Evolutionary conservation across 2,329 filamentous ascomycete genomes (phyloP).

Genomic region (Cladophialophora immunda): DNA sequence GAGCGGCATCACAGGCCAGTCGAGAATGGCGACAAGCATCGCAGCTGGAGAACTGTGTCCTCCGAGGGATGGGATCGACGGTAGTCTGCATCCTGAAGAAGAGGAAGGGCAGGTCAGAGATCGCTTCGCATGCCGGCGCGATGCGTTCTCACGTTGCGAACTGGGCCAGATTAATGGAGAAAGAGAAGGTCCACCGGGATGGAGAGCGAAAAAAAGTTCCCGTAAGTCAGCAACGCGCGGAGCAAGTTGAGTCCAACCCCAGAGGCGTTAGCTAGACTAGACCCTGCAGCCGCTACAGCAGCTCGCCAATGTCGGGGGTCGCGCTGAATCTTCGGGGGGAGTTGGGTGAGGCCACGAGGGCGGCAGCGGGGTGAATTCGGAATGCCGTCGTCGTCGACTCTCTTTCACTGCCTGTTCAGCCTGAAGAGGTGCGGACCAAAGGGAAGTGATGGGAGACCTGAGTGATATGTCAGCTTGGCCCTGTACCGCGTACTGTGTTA

Average conservation of each 20-base stretch:
- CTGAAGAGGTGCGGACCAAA: background rate
- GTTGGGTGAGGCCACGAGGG: background rate
- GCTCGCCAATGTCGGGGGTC: background rate
- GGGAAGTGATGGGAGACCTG: background rate
- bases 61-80: slow-evolving; percentile 1
- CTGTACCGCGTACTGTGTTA: background rate
- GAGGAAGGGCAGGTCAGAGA: background rate
- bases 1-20: slow-evolving; percentile 18
- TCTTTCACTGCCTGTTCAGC: background rate
- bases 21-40: slow-evolving; percentile 19
- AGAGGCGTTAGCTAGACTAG: background rate
- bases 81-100: slow-evolving; percentile 5
- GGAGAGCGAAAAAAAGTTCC: background rate
- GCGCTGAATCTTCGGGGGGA: background rate
- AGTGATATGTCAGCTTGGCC: background rate
- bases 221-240: background rate
- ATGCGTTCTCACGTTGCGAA: background rate
- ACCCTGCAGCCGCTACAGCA: background rate
- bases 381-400: background rate
- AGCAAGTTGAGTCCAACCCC: background rate
- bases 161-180: background rate
- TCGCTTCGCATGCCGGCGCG: background rate
- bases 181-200: background rate
- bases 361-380: background rate
- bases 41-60: slow-evolving; percentile 22